A percentile compares a stretch with the other conserved stretches of the same genome.
phyloP scores from a whole-genome alignment of 2,329 filamentous ascomycete species.

The Fusarium sp. region DNA sequence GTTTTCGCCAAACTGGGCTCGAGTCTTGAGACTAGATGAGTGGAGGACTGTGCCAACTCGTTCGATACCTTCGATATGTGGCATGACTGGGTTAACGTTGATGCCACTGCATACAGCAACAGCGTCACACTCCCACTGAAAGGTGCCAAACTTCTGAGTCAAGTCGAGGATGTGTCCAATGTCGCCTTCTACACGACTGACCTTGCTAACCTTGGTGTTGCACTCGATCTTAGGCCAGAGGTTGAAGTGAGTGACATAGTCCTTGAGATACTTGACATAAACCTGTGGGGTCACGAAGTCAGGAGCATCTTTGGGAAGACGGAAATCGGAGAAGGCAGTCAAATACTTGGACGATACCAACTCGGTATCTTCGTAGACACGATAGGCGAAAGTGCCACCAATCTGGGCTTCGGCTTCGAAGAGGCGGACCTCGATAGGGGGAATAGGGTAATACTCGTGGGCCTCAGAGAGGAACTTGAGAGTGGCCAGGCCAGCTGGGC shows the following conservation, averaged over 20 bases:
- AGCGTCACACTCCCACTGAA: slow-evolving; percentile 56
- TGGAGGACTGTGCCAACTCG: slow-evolving; percentile 54
- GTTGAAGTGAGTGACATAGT: slow-evolving; percentile 54
- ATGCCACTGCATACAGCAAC: slow-evolving; percentile 60
- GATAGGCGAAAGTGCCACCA: slow-evolving; percentile 61
- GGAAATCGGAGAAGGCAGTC: slow-evolving; percentile 63
- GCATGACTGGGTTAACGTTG: slow-evolving; percentile 56
- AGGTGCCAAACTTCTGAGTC: slow-evolving; percentile 4
- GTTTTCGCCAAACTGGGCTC: slow-evolving; percentile 55
- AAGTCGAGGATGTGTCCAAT: slow-evolving; percentile 31
- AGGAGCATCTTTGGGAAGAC: slow-evolving; percentile 54
- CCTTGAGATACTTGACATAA: slow-evolving; percentile 58
- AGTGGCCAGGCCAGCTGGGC: slow-evolving; percentile 56
- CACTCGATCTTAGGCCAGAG: slow-evolving; percentile 54
- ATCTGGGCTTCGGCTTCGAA: slow-evolving; percentile 59
- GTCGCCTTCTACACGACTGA: slow-evolving; percentile 36
- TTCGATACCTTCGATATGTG: slow-evolving; percentile 54
- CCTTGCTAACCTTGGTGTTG: slow-evolving; percentile 46
- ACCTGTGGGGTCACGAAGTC: slow-evolving; percentile 57
- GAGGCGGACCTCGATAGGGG: slow-evolving; percentile 56
- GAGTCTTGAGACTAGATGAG: slow-evolving; percentile 57
- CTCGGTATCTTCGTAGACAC: slow-evolving; percentile 62
- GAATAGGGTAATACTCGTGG: slow-evolving; percentile 52
- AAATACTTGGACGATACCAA: slow-evolving; percentile 63
- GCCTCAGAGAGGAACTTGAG: slow-evolving; percentile 56